phyloP scores from a whole-genome alignment of 495 filamentous ascomycete genomes.

The Aspergillus taichungensis region DNA sequence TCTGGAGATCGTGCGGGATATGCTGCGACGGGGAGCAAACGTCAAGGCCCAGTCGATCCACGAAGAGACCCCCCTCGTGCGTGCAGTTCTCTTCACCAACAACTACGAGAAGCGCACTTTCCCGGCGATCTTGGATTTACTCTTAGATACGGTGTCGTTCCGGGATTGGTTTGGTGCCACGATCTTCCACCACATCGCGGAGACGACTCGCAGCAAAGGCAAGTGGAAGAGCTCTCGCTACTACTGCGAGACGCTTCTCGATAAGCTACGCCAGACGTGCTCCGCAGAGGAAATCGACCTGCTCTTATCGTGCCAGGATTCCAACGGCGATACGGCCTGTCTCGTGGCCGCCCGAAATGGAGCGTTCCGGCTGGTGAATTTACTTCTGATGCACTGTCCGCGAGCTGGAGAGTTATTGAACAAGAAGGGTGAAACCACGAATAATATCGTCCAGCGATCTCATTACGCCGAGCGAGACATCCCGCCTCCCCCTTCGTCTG shows the following conservation, averaged over 20 bases:
- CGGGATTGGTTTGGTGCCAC: conserved; percentile 72
- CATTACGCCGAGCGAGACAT: conserved; percentile 26
- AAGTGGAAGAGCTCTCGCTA: conserved; percentile 81
- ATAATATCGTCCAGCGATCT: conserved; percentile 52
- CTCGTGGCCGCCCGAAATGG: conserved; percentile 73
- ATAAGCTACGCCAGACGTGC: conserved; percentile 64
- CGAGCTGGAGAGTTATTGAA: conserved; percentile 76
- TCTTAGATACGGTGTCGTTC: conserved; percentile 65
- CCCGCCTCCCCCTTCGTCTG: conserved; percentile 33
- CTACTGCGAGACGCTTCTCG: conserved; percentile 84
- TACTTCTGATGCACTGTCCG: conserved; percentile 47
- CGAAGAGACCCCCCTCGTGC: conserved; percentile 90
- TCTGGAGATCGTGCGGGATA: conserved; percentile 75
- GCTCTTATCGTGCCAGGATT: conserved; percentile 65
- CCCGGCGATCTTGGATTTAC: conserved; percentile 65
- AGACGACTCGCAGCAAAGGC: conserved; percentile 66
- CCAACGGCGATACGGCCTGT: conserved; percentile 78
- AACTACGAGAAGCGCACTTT: conserved; percentile 88
- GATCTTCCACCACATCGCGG: conserved; percentile 86
- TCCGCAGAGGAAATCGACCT: conserved; percentile 58
- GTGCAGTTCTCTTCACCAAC: conserved; percentile 92
- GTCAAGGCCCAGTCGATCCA: conserved; percentile 56
- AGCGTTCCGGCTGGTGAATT: conserved; percentile 34
- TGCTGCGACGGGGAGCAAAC: conserved; percentile 67
- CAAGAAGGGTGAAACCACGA: conserved; percentile 64